These are phyloP conservation scores for Syzygium jambos DNA, from an alignment of 345 rosid species.

Conservation along the genomic window DNA sequence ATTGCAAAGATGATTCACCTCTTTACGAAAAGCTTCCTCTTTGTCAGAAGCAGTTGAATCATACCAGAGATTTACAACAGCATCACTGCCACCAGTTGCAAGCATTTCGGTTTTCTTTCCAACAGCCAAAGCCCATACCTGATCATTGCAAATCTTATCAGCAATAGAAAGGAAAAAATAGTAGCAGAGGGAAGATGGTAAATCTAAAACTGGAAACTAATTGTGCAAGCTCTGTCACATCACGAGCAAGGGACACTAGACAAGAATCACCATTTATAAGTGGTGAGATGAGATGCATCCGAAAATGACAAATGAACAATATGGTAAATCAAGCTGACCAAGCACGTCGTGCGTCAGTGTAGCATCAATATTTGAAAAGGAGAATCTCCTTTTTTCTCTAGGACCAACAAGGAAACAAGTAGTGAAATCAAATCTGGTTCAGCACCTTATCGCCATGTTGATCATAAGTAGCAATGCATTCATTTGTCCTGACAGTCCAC, in stretches of 20 bases:
- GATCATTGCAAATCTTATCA: constrained; percentile 7
- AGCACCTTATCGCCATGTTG: constrained; percentile 90
- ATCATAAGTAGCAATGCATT: constrained; percentile 89
- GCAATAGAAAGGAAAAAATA: constrained; percentile 3
- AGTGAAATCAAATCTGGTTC: not conserved
- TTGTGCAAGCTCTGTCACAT: not conserved
- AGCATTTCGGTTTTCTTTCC: constrained; percentile 87
- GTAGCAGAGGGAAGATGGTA: not conserved
- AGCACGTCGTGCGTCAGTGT: not conserved
- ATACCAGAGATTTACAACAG: constrained; percentile 74
- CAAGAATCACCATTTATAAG: not conserved
- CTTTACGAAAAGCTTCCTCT: constrained; percentile 83
- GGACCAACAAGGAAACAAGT: not conserved
- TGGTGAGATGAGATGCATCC: not conserved
- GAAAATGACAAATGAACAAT: not conserved
- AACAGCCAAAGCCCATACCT: constrained; percentile 95
- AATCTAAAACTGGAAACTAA: not conserved
- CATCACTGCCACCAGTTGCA: constrained; percentile 93
- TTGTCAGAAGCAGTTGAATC: constrained; percentile 82
- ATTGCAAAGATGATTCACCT: constrained; percentile 35
- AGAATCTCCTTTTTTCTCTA: not conserved
- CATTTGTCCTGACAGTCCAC: constrained; percentile 80
- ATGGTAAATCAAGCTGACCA: not conserved
- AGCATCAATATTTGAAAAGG: not conserved
- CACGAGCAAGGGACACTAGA: not conserved